These are phyloP conservation scores for Arthrocladium fulminans DNA, from an alignment of 2,329 filamentous ascomycete genomes.

Conservation along the genomic window DNA sequence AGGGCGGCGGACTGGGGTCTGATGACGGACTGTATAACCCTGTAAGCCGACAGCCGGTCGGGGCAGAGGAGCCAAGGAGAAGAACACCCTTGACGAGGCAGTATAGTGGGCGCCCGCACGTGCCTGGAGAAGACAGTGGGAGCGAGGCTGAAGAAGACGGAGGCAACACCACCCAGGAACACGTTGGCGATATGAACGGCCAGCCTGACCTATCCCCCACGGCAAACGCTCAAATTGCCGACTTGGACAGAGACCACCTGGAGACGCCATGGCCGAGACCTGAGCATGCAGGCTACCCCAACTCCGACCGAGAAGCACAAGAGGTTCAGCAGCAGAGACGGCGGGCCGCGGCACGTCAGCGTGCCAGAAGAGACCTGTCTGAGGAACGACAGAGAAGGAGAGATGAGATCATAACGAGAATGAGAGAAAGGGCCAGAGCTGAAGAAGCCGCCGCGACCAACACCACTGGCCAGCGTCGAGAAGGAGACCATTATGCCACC, in stretches of 20 bases:
- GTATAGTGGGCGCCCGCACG: conserved; percentile 6
- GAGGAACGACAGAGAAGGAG: neutral
- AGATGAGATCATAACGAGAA: neutral
- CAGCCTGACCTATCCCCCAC: too few species aligned
- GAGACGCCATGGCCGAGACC: neutral
- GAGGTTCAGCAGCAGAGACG: neutral
- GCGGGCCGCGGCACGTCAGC: neutral
- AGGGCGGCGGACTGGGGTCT: neutral
- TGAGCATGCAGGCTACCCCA: neutral
- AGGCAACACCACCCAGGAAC: neutral
- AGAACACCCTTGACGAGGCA: conserved; percentile 1
- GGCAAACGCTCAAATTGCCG: too few species aligned
- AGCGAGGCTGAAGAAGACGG: conserved; percentile 2
- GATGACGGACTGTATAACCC: conserved; percentile 3
- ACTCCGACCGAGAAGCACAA: neutral
- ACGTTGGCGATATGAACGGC: neutral
- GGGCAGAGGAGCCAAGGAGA: neutral
- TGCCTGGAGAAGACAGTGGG: conserved; percentile 7
- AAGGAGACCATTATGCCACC: neutral
- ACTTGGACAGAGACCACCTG: too few species aligned
- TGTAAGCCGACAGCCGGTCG: neutral
- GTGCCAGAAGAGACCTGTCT: neutral
- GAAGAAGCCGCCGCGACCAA: neutral
- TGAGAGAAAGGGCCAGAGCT: neutral
- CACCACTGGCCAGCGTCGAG: too few species aligned